Conservation (phyloP, 2,329 filamentous ascomycete genomes). For the Emmonsiellopsis sp. region DNA sequence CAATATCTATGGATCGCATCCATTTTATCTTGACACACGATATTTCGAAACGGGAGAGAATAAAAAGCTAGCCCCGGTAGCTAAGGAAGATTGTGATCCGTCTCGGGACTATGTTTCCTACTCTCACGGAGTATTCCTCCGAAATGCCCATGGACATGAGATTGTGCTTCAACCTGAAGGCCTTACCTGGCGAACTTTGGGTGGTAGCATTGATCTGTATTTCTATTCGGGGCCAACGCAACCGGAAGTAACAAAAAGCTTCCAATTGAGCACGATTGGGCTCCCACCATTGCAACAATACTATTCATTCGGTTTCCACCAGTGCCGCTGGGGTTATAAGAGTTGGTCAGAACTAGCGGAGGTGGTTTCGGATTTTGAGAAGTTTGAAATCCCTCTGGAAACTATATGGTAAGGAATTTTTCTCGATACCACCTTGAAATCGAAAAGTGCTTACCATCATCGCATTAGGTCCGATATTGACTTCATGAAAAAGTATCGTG, state of each 20-base stretch:
- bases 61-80: constrained; percentile 44
- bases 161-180: constrained; percentile 53
- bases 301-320: constrained; percentile 72
- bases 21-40: constrained; percentile 70
- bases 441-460: background rate
- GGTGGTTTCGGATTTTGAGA: constrained; percentile 44
- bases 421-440: background rate
- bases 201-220: constrained; percentile 69
- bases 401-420: constrained; percentile 31
- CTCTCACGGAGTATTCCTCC: constrained; percentile 67
- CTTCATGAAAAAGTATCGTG: constrained; percentile 52
- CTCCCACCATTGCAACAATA: constrained; percentile 72
- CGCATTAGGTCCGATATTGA: constrained; percentile 35
- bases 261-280: constrained; percentile 57
- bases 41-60: constrained; percentile 54
- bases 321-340: constrained; percentile 73
- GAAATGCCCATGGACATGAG: constrained; percentile 70
- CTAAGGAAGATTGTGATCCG: constrained; percentile 43
- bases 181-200: constrained; percentile 64
- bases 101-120: constrained; percentile 52
- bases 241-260: constrained; percentile 59
- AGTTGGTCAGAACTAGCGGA: constrained; percentile 60
- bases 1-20: constrained; percentile 69
- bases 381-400: constrained; percentile 49
- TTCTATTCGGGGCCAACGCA: constrained; percentile 67